Conservation (phyloP, 2,329 filamentous ascomycete species). For the Zasmidium angulare region DNA sequence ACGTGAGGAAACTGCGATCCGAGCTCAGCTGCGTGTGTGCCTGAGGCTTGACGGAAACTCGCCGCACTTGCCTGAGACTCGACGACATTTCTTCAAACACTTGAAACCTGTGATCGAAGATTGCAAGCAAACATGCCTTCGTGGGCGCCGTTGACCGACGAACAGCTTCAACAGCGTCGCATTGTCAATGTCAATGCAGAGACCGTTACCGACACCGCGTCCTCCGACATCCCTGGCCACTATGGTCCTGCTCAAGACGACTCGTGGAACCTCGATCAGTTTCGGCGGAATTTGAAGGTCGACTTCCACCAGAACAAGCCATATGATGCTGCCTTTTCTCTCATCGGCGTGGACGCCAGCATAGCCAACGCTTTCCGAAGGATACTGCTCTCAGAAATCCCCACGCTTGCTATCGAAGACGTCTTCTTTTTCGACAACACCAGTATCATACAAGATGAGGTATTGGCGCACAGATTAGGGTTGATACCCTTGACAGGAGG, state of each 20-base stretch:
- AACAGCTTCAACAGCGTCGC: slow-evolving; percentile 67
- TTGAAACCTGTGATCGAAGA: background rate
- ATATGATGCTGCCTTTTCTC: slow-evolving; percentile 80
- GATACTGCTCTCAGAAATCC: slow-evolving; percentile 91
- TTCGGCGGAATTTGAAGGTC: slow-evolving; percentile 70
- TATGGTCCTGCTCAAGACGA: slow-evolving; percentile 80
- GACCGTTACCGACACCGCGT: slow-evolving; percentile 84
- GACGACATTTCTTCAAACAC: background rate
- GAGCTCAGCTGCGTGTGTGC: background rate
- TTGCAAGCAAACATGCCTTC: slow-evolving; percentile 26
- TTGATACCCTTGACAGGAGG: slow-evolving; percentile 85
- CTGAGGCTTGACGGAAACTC: background rate
- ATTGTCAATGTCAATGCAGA: slow-evolving; percentile 85
- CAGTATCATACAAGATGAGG: slow-evolving; percentile 96
- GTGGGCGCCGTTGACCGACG: slow-evolving; percentile 44
- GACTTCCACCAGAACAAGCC: slow-evolving; percentile 81
- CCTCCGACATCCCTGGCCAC: slow-evolving; percentile 89
- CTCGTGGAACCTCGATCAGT: slow-evolving; percentile 72
- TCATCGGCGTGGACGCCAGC: slow-evolving; percentile 86
- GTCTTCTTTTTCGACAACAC: slow-evolving; percentile 96
- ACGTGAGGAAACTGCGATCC: too few species aligned
- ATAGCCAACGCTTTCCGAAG: slow-evolving; percentile 97
- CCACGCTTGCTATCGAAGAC: slow-evolving; percentile 88
- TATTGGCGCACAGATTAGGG: slow-evolving; percentile 84
- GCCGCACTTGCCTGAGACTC: background rate